Conservation (phyloP, 139 green algal genomes). For the Chlorella sp. region DNA sequence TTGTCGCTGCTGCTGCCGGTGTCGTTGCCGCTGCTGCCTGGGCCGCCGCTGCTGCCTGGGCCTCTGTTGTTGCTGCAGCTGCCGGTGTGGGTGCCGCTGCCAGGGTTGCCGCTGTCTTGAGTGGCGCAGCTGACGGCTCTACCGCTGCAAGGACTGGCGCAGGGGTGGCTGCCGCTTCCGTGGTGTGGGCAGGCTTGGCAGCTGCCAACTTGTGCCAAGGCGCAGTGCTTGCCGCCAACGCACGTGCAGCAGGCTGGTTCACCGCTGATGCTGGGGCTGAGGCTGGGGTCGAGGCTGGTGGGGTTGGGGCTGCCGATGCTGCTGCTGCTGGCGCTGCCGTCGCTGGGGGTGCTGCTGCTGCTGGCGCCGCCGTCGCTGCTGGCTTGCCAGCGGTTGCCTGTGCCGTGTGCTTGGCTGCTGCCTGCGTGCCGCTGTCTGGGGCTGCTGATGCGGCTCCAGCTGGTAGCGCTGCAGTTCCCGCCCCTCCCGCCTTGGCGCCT, state of each 20-base stretch:
- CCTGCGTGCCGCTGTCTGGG: not conserved
- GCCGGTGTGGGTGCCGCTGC: not conserved
- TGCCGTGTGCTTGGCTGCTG: not conserved
- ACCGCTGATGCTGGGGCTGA: not conserved
- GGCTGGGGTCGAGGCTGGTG: not conserved
- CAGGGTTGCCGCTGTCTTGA: not conserved
- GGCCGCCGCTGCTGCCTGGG: not conserved
- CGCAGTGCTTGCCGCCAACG: not conserved
- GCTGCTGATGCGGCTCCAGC: not conserved
- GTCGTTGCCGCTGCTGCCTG: not conserved
- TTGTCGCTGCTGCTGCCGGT: not conserved
- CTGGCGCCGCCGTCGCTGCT: not conserved
- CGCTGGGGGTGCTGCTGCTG: not conserved
- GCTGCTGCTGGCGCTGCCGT: not conserved
- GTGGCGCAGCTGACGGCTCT: too few species aligned
- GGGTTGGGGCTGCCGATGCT: not conserved
- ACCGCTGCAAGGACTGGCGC: too few species aligned
- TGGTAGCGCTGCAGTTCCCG: not conserved
- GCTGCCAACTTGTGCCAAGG: slow-evolving; percentile 9
- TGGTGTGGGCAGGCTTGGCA: not conserved
- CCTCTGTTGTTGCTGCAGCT: not conserved
- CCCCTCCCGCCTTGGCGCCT: not conserved
- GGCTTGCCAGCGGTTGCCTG: not conserved
- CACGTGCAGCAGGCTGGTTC: not conserved
- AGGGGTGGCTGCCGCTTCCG: not conserved